phyloP scores from a whole-genome alignment of 2,329 filamentous ascomycete species.

The Aspergillus persii region DNA sequence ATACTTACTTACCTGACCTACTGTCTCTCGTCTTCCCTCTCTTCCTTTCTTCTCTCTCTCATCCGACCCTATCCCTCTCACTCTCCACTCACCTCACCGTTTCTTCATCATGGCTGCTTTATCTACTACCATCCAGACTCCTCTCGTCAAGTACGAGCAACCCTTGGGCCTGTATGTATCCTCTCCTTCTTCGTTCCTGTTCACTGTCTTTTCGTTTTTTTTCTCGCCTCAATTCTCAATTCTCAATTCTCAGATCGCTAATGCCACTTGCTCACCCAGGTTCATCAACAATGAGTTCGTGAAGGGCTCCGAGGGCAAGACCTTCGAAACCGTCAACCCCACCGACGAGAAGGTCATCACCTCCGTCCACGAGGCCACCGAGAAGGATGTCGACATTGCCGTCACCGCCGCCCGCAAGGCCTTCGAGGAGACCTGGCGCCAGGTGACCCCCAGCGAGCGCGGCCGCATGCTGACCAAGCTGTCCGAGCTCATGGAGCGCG shows the following conservation, averaged over 20 bases:
- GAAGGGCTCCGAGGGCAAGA: constrained; percentile 78
- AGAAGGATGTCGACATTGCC: constrained; percentile 73
- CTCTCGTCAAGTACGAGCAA: constrained; percentile 38
- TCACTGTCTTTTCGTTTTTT: neutral
- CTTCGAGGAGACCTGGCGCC: constrained; percentile 70
- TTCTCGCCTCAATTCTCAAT: too few species aligned
- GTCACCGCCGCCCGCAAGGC: constrained; percentile 83
- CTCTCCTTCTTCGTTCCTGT: neutral
- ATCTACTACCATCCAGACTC: constrained; percentile 35
- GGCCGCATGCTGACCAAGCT: constrained; percentile 70
- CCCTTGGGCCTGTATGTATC: constrained; percentile 35
- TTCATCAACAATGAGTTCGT: constrained; percentile 56
- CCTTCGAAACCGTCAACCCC: constrained; percentile 90
- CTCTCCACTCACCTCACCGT: neutral
- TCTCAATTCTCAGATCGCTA: neutral
- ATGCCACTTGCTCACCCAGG: constrained; percentile 38
- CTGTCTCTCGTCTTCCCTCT: neutral
- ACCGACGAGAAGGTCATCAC: constrained; percentile 79
- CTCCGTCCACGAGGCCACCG: constrained; percentile 78
- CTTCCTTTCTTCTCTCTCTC: neutral
- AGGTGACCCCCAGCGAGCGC: constrained; percentile 67
- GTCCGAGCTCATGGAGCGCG: constrained; percentile 75
- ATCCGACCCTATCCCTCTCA: neutral
- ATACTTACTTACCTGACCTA: neutral
- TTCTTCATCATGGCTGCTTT: constrained; percentile 24